phyloP scores from a whole-genome alignment of 2,329 filamentous ascomycete species.

The Cytospora piceicola region DNA sequence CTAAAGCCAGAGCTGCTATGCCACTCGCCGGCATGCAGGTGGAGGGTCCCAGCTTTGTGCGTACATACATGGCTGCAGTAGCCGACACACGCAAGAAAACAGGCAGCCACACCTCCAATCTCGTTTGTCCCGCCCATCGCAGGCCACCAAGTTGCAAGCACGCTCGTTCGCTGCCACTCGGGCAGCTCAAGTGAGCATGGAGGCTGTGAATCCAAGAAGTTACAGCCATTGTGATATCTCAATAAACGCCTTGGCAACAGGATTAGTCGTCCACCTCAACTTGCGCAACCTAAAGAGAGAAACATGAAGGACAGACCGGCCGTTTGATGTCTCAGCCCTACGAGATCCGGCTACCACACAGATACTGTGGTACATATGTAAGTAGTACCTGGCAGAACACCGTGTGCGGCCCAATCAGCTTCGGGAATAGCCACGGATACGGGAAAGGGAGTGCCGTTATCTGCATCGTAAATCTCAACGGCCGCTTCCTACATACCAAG shows the following conservation, averaged over 20 bases:
- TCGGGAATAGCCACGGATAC: neutral
- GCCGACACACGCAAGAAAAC: neutral
- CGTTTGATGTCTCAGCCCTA: slow-evolving; percentile 25
- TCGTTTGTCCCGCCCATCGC: neutral
- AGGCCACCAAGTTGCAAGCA: neutral
- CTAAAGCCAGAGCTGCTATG: slow-evolving; percentile 1
- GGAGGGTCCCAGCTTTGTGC: neutral
- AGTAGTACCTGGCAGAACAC: neutral
- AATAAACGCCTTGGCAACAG: neutral
- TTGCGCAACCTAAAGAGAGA: slow-evolving; percentile 6
- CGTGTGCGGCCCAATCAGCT: slow-evolving; percentile 5
- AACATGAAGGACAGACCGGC: slow-evolving; percentile 1
- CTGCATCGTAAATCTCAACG: neutral
- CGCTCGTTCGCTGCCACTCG: slow-evolving; percentile 1
- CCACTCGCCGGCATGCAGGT: slow-evolving; percentile 13
- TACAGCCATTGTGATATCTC: neutral
- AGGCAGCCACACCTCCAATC: neutral
- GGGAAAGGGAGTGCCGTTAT: slow-evolving; percentile 3
- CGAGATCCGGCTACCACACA: slow-evolving; percentile 5
- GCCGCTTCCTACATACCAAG: too few relatives aligned
- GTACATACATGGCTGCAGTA: neutral
- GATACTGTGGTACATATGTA: too few relatives aligned
- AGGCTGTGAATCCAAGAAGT: neutral
- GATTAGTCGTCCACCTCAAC: neutral
- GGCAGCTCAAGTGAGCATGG: neutral